Percentiles rank a stretch among this genome's conserved stretches.
Conservation (phyloP, 1,284 basidiomycete genomes). For the Hypsizygus ulmarius region DNA sequence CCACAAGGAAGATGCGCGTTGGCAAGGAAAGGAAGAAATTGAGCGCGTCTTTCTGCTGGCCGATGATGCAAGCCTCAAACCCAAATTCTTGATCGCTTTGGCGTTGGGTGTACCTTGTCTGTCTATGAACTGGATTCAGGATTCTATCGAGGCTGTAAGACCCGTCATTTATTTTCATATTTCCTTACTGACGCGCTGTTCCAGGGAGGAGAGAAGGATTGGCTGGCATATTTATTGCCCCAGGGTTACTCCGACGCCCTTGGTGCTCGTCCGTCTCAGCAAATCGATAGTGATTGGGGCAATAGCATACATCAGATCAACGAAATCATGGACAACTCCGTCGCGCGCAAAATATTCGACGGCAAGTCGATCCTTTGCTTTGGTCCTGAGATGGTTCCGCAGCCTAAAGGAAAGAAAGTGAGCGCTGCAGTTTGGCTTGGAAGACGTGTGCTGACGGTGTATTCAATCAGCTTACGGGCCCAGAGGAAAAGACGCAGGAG, state of each 20-base stretch:
- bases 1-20: conserved; percentile 44
- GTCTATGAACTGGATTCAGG: conserved; percentile 58
- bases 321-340: conserved; percentile 54
- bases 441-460: conserved; percentile 10
- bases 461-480: conserved; percentile 20
- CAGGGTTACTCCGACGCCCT: conserved; percentile 62
- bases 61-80: conserved; percentile 61
- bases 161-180: neutral
- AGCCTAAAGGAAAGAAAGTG: conserved; percentile 39
- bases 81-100: conserved; percentile 79
- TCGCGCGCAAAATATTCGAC: conserved; percentile 55
- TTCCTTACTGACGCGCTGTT: conserved; percentile 11
- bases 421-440: conserved; percentile 8
- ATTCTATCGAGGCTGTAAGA: conserved; percentile 42
- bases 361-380: conserved; percentile 55
- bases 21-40: conserved; percentile 37
- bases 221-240: conserved; percentile 64
- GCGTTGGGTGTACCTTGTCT: conserved; percentile 85
- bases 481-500: conserved; percentile 31
- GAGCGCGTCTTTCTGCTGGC: conserved; percentile 70
- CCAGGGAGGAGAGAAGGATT: conserved; percentile 46
- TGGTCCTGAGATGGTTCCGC: conserved; percentile 53
- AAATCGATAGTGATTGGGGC: conserved; percentile 73
- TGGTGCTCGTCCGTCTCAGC: conserved; percentile 58
- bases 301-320: conserved; percentile 48